Evolutionary conservation across 1,139 yeast genomes (phyloP).

Genomic region (Sugiyamaella paludigena): DNA sequence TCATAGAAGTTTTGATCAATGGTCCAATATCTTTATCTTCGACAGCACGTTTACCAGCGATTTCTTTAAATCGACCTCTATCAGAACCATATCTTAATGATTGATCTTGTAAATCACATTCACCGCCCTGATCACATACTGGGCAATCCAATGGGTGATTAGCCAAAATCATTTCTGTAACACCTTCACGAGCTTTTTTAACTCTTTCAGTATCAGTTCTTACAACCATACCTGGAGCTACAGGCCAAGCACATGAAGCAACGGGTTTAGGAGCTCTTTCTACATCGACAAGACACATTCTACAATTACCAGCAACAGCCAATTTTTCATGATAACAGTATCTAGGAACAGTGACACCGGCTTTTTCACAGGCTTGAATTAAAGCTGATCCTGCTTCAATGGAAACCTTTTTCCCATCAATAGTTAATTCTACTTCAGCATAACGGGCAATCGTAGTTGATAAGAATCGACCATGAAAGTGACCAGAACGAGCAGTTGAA

Average conservation of each 20-base stretch:
- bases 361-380: conserved; percentile 89
- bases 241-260: conserved; percentile 92
- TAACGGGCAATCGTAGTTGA: conserved; percentile 5
- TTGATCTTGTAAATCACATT: conserved; percentile 90
- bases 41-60: conserved; percentile 83
- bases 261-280: conserved; percentile 89
- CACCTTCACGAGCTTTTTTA: conserved; percentile 84
- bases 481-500: too few species aligned
- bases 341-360: conserved; percentile 84
- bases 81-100: conserved; percentile 80
- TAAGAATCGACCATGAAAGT: not conserved
- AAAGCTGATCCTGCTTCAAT: conserved; percentile 87
- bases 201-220: conserved; percentile 78
- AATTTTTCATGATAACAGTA: conserved; percentile 90
- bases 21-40: conserved; percentile 93
- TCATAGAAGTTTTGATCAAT: conserved; percentile 85
- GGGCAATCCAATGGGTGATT: conserved; percentile 94
- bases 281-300: conserved; percentile 90
- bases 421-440: conserved; percentile 64
- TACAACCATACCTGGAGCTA: conserved; percentile 84
- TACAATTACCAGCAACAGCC: conserved; percentile 92
- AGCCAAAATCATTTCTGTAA: conserved; percentile 82
- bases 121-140: conserved; percentile 93
- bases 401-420: conserved; percentile 73
- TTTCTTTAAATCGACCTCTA: conserved; percentile 80